phyloP scores from a whole-genome alignment of 2,329 filamentous ascomycete genomes.

The Colletotrichum sp. region DNA sequence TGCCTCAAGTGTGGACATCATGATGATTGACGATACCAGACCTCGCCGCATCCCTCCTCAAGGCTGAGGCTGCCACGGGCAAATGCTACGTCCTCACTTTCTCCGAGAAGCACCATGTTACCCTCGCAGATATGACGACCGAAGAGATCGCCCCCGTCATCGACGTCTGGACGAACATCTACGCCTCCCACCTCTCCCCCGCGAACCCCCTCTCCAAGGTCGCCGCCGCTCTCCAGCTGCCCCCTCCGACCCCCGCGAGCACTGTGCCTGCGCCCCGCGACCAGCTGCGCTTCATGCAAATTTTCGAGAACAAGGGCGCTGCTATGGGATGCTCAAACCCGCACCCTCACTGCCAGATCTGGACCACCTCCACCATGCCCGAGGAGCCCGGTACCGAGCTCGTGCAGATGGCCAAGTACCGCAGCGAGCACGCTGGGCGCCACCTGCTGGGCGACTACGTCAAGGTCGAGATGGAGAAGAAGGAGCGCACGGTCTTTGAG shows the following conservation, averaged over 20 bases:
- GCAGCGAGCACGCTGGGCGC: conserved; percentile 70
- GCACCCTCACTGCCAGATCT: conserved; percentile 95
- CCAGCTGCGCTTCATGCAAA: conserved; percentile 97
- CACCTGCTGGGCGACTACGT: conserved; percentile 90
- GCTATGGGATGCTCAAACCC: conserved; percentile 99
- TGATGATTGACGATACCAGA: conserved; percentile 46
- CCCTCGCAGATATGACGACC: conserved; percentile 86
- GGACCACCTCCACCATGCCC: conserved; percentile 90
- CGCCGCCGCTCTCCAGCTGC: conserved; percentile 44
- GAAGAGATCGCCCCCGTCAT: conserved; percentile 82
- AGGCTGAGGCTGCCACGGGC: conserved; percentile 85
- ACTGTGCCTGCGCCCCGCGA: conserved; percentile 62
- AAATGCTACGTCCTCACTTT: conserved; percentile 98
- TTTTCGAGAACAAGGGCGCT: conserved; percentile 98
- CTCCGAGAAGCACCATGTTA: conserved; percentile 87
- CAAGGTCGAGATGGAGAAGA: conserved; percentile 78
- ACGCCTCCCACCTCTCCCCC: conserved; percentile 79
- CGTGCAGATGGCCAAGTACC: conserved; percentile 79
- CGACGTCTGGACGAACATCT: conserved; percentile 90
- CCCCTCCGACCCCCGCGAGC: conserved; percentile 39
- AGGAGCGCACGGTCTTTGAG: conserved; percentile 86
- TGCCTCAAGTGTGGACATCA: background rate
- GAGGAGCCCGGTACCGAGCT: conserved; percentile 88
- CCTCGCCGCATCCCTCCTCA: conserved; percentile 77
- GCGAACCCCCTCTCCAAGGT: conserved; percentile 64